These are phyloP conservation scores for Flaveria brownii DNA, from an alignment of 129 eudicot genomes.

Conservation along the genomic window DNA sequence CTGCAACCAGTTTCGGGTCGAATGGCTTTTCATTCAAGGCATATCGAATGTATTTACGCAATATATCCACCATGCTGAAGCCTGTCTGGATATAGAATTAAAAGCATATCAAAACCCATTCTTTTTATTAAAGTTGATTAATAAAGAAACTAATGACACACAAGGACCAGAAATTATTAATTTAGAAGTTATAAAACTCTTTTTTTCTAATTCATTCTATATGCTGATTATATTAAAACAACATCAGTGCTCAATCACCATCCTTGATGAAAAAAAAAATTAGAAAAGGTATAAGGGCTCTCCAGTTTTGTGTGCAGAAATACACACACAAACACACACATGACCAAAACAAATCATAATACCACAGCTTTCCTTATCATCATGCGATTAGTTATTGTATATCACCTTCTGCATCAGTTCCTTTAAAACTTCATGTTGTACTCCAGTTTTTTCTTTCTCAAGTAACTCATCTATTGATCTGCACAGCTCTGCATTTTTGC, in stretches of 20 bases:
- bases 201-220: background rate
- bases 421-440: conserved; percentile 56
- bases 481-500: conserved; percentile 78
- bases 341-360: background rate
- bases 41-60: conserved; percentile 89
- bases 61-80: conserved; percentile 70
- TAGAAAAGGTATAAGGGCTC: background rate
- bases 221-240: conserved; percentile 1
- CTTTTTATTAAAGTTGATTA: background rate
- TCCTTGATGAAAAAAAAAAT: background rate
- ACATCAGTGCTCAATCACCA: background rate
- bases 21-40: conserved; percentile 89
- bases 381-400: conserved; percentile 2
- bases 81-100: conserved; percentile 76
- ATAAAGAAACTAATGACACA: conserved; percentile 9
- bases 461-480: conserved; percentile 80
- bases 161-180: conserved; percentile 2
- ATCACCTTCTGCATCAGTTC: conserved; percentile 76
- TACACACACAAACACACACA: background rate
- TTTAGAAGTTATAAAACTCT: conserved; percentile 2
- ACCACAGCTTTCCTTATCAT: conserved; percentile 1
- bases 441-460: conserved; percentile 59
- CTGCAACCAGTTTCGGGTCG: conserved; percentile 64
- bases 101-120: conserved; percentile 25
- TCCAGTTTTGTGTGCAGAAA: background rate